Conservation (phyloP, 805 yeast genomes). For the Metschnikowia drakensbergensis region DNA sequence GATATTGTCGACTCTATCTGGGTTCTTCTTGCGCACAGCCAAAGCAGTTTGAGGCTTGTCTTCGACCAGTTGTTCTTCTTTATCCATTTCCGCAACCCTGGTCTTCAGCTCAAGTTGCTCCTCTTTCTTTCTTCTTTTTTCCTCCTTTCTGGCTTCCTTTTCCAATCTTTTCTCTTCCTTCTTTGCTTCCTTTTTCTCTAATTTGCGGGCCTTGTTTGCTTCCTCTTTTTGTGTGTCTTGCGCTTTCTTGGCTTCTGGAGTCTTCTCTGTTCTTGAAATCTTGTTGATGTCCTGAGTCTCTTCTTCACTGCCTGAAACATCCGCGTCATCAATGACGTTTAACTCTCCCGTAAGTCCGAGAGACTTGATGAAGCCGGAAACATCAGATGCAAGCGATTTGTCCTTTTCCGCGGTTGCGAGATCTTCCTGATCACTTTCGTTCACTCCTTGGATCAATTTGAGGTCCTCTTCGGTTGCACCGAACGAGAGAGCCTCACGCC, state of each 20-base stretch:
- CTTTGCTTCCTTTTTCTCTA: slow-evolving; percentile 9
- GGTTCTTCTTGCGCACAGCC: slow-evolving; percentile 6
- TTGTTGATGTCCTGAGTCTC: slow-evolving; percentile 2
- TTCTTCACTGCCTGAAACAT: slow-evolving; percentile 12
- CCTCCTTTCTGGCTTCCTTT: slow-evolving; percentile 37
- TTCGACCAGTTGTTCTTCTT: slow-evolving; percentile 3
- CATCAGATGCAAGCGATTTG: slow-evolving; percentile 47
- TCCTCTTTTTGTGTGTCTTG: slow-evolving; percentile 9
- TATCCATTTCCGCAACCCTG: slow-evolving; percentile 21
- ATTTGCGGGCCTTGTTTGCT: slow-evolving; percentile 2
- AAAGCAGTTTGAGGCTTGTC: slow-evolving; percentile 1
- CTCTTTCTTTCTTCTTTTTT: slow-evolving; percentile 27
- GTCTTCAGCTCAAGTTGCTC: slow-evolving; percentile 26
- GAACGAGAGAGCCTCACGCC: slow-evolving; percentile 70
- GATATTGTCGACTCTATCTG: slow-evolving; percentile 33
- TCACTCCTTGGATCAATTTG: slow-evolving; percentile 54
- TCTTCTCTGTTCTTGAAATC: not conserved
- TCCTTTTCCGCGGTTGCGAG: slow-evolving; percentile 42
- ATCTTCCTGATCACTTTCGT: slow-evolving; percentile 43
- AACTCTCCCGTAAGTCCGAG: slow-evolving; percentile 50
- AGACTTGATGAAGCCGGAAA: slow-evolving; percentile 58
- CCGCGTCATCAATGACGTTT: slow-evolving; percentile 18
- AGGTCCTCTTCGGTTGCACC: slow-evolving; percentile 89
- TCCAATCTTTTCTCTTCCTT: slow-evolving; percentile 28
- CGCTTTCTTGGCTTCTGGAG: slow-evolving; percentile 9